phyloP scores from a whole-genome alignment of 2,329 filamentous ascomycete genomes.

The Bimuria novae-zelandiae region DNA sequence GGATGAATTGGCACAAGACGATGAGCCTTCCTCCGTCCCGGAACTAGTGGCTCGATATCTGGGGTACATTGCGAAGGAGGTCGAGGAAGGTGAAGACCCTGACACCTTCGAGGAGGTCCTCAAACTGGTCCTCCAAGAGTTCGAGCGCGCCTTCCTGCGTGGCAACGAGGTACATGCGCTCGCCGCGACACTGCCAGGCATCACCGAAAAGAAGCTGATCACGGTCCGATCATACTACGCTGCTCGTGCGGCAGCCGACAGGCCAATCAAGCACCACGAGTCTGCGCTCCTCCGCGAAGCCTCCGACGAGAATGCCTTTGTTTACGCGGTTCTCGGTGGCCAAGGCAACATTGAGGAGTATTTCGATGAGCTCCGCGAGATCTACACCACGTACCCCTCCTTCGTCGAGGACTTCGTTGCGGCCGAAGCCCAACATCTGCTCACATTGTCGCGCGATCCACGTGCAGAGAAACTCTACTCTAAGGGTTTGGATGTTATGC shows the following conservation, averaged over 20 bases:
- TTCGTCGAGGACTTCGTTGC: constrained; percentile 87
- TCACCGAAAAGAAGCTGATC: constrained; percentile 87
- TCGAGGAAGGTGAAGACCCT: constrained; percentile 90
- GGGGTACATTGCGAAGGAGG: constrained; percentile 84
- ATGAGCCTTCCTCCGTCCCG: constrained; percentile 94
- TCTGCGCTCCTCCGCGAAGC: constrained; percentile 91
- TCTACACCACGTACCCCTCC: constrained; percentile 87
- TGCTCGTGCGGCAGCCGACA: constrained; percentile 79
- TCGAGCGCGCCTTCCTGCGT: constrained; percentile 90
- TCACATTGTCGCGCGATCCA: constrained; percentile 78
- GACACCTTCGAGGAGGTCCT: constrained; percentile 92
- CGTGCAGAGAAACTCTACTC: constrained; percentile 93
- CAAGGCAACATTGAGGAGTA: constrained; percentile 99
- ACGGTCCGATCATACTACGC: constrained; percentile 92
- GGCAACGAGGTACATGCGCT: constrained; percentile 97
- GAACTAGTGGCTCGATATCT: constrained; percentile 95
- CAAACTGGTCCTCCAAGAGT: constrained; percentile 91
- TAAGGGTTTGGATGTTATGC: constrained; percentile 93
- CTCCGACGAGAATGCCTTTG: constrained; percentile 77
- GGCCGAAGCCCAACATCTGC: constrained; percentile 83
- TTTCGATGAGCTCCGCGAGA: constrained; percentile 92
- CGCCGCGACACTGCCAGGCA: constrained; percentile 83
- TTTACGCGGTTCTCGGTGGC: constrained; percentile 95
- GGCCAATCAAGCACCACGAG: constrained; percentile 88
- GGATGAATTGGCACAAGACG: constrained; percentile 96